phyloP scores from a whole-genome alignment of 73 alveolate genomes.

The Paramecium pentaurelia region DNA sequence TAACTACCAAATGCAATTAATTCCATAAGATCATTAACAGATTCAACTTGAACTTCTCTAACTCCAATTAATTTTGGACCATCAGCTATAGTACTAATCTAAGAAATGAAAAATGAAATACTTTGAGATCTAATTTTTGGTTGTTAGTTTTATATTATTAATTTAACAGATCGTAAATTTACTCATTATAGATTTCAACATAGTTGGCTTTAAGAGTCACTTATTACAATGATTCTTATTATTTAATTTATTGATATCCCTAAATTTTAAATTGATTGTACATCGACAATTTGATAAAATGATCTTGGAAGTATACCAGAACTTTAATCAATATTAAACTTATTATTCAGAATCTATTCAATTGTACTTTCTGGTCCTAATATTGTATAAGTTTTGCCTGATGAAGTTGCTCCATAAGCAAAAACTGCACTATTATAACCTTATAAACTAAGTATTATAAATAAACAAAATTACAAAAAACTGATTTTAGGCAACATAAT shows the following conservation, averaged over 20 bases:
- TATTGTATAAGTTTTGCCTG: constrained; percentile 92
- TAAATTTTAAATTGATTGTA: neutral
- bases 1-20: constrained; percentile 46
- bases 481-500: constrained; percentile 26
- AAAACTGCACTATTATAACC: constrained; percentile 92
- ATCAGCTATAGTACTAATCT: constrained; percentile 19
- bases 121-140: neutral
- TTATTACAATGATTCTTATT: neutral
- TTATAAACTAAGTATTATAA: constrained; percentile 21
- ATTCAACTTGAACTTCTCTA: constrained; percentile 41
- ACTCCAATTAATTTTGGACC: constrained; percentile 51
- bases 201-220: neutral
- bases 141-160: neutral
- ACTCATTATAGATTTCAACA: constrained; percentile 57
- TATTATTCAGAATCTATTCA: neutral
- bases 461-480: neutral
- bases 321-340: neutral
- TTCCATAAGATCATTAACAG: constrained; percentile 25
- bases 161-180: constrained; percentile 35
- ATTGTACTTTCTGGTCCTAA: constrained; percentile 75
- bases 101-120: neutral
- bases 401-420: constrained; percentile 91
- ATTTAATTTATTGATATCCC: constrained; percentile 18
- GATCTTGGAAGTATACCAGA: constrained; percentile 58
- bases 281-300: constrained; percentile 32